Conservation (phyloP, 1,284 basidiomycete species). For the Earliella scabrosa region DNA sequence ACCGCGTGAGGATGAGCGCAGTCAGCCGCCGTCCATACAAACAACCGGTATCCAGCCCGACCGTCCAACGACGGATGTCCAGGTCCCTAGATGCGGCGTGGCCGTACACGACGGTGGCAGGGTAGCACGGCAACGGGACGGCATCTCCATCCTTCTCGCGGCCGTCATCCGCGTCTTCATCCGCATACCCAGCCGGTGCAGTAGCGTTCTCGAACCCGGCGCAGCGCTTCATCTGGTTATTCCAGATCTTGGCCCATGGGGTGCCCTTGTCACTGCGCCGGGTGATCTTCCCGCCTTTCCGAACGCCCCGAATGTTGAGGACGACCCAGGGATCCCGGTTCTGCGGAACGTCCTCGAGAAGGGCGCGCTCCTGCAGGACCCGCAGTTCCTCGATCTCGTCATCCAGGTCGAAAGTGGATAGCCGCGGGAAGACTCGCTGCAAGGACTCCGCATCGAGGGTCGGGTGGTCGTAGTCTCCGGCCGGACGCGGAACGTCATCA, state of each 20-base stretch:
- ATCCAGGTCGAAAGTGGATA: constrained; percentile 3
- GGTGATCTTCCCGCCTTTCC: constrained; percentile 54
- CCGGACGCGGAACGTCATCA: constrained; percentile 4
- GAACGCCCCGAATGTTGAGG: constrained; percentile 77
- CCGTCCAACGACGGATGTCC: constrained; percentile 77
- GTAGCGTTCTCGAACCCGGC: constrained; percentile 46
- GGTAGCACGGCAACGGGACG: constrained; percentile 63
- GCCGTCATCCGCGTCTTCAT: constrained; percentile 8
- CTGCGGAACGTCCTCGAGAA: constrained; percentile 70
- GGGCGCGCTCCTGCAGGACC: constrained; percentile 54
- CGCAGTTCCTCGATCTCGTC: constrained; percentile 28
- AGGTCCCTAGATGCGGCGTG: constrained; percentile 79
- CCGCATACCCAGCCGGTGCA: not conserved
- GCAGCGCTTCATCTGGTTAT: constrained; percentile 71
- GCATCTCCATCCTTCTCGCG: constrained; percentile 18
- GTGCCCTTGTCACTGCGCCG: constrained; percentile 60
- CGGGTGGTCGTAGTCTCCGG: constrained; percentile 12
- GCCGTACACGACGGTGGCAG: constrained; percentile 82
- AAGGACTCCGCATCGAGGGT: constrained; percentile 4
- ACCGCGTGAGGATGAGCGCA: constrained; percentile 56
- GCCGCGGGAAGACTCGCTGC: constrained; percentile 4
- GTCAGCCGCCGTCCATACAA: constrained; percentile 63
- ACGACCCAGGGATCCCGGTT: constrained; percentile 77
- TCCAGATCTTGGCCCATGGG: constrained; percentile 80
- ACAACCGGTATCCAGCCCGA: constrained; percentile 85